Base-by-base conservation (phyloP, 2,329 filamentous ascomycete genomes). In the Xylariaceae sp. region DNA sequence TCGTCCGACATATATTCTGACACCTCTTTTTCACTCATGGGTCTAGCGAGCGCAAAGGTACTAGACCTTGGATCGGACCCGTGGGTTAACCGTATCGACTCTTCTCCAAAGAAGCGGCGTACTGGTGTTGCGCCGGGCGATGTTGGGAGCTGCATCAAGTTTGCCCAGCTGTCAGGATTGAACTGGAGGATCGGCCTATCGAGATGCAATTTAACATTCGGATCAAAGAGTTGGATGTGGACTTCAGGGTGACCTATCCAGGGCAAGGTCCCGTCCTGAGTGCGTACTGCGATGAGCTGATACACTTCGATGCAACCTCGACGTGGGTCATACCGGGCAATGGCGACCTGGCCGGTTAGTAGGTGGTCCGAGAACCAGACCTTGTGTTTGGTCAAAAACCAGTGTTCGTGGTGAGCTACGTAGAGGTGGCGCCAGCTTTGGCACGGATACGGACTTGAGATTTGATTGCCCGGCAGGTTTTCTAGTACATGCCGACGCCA, bases 291-390 rank as follows among this genome's bases (percentile, higher is more conserved):
- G 3, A 91, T 74, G 12, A 96, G 73, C 12, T 86, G 81, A 67
- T 91, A 90, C 2, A 83, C 90, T 71, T 94, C 88, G 53, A 96
- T 95, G 62, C 84, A 85, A 12, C 86, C 87, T 43, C 82, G 77
- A 3, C 80, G 73, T 45, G 84, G 80, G 67, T 96, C 84, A 65
- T 91, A 96, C 9, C 88, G 84, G n/a, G 80, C 79, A 40, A 96
- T 66, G 30, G 95, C 78, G 42, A 96, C 71, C 67, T 87, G 87
- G 0, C 91, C 91, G 1, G 80, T 85, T 47, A 89, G 78, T 32
- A 85, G 80, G 2, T 76, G 79, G 69, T 96, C 89, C 56, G 84
- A 81, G 66, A 96, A 92, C 91, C 91, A 96, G 60, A 96, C 76
- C 70, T 88, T 91, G 67, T 88, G 77, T 50, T 81, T 83, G 0